Evolutionary conservation across 176 grass and related monocot species (phyloP).

Genomic region (Hordeum marinum): DNA sequence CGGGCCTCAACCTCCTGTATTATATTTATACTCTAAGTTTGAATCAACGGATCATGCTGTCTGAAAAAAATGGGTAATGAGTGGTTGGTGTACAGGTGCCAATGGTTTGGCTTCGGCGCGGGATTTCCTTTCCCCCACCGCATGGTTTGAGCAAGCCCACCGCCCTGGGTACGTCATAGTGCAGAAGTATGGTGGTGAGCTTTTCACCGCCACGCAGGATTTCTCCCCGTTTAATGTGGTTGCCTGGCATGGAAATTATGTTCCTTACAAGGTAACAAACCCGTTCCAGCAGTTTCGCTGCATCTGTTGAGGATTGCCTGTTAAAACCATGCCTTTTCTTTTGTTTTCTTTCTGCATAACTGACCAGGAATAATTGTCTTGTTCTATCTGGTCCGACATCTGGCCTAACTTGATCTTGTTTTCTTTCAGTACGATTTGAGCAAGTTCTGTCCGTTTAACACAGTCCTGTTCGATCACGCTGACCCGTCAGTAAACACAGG

Average conservation of each 20-base stretch:
- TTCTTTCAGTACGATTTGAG: conserved; percentile 80
- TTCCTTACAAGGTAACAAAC: conserved; percentile 77
- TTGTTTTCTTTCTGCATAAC: neutral
- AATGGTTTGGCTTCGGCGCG: conserved; percentile 82
- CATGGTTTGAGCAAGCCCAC: conserved; percentile 72
- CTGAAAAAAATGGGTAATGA: neutral
- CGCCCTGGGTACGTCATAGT: conserved; percentile 65
- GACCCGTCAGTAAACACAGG: conserved; percentile 94
- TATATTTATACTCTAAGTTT: neutral
- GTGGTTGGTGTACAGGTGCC: conserved; percentile 49
- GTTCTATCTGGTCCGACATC: neutral
- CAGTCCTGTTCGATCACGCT: conserved; percentile 77
- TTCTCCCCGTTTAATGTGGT: conserved; percentile 95
- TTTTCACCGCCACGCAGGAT: conserved; percentile 87
- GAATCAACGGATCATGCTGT: neutral
- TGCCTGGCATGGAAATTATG: conserved; percentile 97
- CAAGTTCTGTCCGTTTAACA: conserved; percentile 92
- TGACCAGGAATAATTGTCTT: neutral
- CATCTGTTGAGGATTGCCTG: neutral
- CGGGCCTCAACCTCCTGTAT: neutral
- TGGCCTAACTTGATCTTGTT: neutral
- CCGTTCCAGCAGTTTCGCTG: neutral
- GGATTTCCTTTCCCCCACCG: conserved; percentile 77
- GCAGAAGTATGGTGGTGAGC: conserved; percentile 85
- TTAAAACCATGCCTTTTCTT: neutral